Evolutionary conservation across 208 protist species (phyloP).

Genomic region (Trypanosoma theileri): DNA sequence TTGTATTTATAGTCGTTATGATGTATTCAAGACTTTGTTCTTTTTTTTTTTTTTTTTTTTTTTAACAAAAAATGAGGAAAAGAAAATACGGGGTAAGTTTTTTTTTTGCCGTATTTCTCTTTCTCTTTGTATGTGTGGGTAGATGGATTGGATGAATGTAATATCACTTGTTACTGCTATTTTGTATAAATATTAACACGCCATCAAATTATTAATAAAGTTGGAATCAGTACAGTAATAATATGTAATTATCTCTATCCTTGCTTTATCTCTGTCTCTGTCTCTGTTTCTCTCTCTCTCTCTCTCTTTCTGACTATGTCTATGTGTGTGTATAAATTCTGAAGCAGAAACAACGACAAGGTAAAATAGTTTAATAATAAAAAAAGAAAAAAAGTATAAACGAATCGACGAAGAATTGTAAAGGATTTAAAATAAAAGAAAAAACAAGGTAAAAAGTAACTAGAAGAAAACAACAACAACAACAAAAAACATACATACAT

Average conservation of each 20-base stretch:
- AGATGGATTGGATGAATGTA: too few relatives aligned
- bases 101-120: slow-evolving; percentile 1
- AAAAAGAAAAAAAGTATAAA: slow-evolving; percentile 11
- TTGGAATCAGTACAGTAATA: too few relatives aligned
- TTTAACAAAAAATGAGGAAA: too few relatives aligned
- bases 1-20: not conserved
- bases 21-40: not conserved
- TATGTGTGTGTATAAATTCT: slow-evolving; percentile 2
- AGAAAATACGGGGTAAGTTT: not conserved
- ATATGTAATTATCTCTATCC: not conserved
- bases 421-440: not conserved
- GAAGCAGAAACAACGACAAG: slow-evolving; percentile 1
- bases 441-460: too few relatives aligned
- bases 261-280: not conserved
- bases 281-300: not conserved
- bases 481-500: not conserved
- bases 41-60: not conserved
- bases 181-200: not conserved
- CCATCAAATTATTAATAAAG: too few relatives aligned
- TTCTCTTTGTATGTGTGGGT: not conserved
- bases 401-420: not conserved
- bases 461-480: slow-evolving; percentile 5
- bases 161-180: not conserved
- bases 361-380: slow-evolving; percentile 4
- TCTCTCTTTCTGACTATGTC: not conserved